Evolutionary conservation across 2,329 filamentous ascomycete species (phyloP).

Genomic region (Aspergillus jensenii): DNA sequence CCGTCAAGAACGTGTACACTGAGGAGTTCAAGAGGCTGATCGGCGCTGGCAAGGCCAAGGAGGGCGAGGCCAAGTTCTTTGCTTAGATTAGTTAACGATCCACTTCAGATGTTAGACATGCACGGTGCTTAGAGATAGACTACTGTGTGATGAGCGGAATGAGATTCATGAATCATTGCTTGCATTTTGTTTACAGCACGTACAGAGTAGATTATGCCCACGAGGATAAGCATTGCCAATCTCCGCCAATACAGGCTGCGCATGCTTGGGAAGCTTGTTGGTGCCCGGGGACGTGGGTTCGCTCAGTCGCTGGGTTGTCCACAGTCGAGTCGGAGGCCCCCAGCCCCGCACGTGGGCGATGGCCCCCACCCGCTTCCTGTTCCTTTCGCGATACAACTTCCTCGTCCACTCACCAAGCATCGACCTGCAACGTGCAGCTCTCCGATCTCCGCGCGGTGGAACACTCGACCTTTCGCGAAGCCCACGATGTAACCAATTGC

Average conservation of each 20-base stretch:
- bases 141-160: background rate
- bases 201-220: background rate
- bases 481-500: slow-evolving; percentile 9
- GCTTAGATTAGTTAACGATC: slow-evolving; percentile 1
- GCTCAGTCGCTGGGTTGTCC: background rate
- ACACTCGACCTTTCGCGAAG: background rate
- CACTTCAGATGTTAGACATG: background rate
- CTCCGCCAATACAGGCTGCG: background rate
- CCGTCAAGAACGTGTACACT: slow-evolving; percentile 82
- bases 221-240: slow-evolving; percentile 1
- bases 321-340: background rate
- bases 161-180: background rate
- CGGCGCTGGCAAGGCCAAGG: slow-evolving; percentile 80
- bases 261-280: slow-evolving; percentile 11
- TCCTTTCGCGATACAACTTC: background rate
- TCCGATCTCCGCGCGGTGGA: slow-evolving; percentile 1
- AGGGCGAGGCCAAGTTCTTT: slow-evolving; percentile 69
- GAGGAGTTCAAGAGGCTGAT: slow-evolving; percentile 77
- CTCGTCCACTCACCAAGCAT: slow-evolving; percentile 14
- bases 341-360: background rate
- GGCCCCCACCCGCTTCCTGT: slow-evolving; percentile 4
- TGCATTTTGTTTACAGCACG: no score
- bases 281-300: background rate
- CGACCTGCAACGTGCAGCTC: slow-evolving; percentile 17
- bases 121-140: slow-evolving; percentile 8